These are phyloP conservation scores for Diutina catenulata DNA, from an alignment of 1,139 yeast species.

Conservation along the genomic window DNA sequence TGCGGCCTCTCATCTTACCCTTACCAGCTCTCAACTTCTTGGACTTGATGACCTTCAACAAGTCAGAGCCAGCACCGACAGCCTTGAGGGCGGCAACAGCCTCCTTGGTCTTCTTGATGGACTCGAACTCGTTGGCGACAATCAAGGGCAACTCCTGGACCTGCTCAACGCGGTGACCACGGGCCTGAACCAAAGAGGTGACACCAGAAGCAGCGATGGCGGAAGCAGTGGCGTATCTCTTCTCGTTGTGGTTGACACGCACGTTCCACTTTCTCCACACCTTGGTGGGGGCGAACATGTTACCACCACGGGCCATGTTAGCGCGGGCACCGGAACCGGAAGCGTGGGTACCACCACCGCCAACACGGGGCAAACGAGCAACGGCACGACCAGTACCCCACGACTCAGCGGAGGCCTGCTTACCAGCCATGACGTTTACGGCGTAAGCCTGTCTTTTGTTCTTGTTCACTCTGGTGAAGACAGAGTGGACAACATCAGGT, in stretches of 20 bases:
- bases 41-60: slow-evolving; percentile 95
- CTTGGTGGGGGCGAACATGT: slow-evolving; percentile 99
- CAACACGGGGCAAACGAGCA: slow-evolving; percentile 99
- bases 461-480: slow-evolving; percentile 97
- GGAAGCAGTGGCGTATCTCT: slow-evolving; percentile 99
- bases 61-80: slow-evolving; percentile 97
- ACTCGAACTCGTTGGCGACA: slow-evolving; percentile 87
- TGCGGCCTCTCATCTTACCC: slow-evolving; percentile 99
- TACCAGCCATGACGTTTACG: slow-evolving; percentile 98
- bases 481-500: slow-evolving; percentile 98
- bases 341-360: slow-evolving; percentile 99
- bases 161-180: slow-evolving; percentile 99
- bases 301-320: slow-evolving; percentile 99
- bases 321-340: slow-evolving; percentile 99
- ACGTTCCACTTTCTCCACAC: slow-evolving; percentile 99
- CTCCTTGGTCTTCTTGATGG: slow-evolving; percentile 93
- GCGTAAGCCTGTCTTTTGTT: slow-evolving; percentile 99
- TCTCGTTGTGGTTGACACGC: slow-evolving; percentile 99
- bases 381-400: slow-evolving; percentile 99
- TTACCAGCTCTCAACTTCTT: slow-evolving; percentile 99
- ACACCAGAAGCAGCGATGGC: slow-evolving; percentile 99
- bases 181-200: slow-evolving; percentile 96
- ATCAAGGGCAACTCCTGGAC: slow-evolving; percentile 98
- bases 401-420: slow-evolving; percentile 99
- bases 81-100: slow-evolving; percentile 98